These are phyloP conservation scores for Funneliformis caledonium DNA, from an alignment of 371 early-diverging fungal species.

Conservation along the genomic window DNA sequence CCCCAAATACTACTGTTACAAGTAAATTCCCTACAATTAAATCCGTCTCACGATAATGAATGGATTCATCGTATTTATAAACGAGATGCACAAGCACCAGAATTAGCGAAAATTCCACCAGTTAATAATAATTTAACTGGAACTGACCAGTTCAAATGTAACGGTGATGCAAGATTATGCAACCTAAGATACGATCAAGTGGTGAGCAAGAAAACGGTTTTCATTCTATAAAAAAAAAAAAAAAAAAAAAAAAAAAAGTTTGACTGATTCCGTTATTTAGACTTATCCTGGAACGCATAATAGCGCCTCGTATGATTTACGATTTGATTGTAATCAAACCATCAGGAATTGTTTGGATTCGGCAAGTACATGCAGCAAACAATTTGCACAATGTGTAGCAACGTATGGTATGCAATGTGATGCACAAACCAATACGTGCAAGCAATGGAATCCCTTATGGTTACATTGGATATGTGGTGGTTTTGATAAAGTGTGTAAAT, in stretches of 20 bases:
- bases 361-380: slow-evolving; percentile 43
- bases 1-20: not conserved
- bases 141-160: not conserved
- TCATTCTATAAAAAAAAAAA: too few relatives aligned
- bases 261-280: slow-evolving; percentile 20
- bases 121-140: not conserved
- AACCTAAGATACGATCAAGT: slow-evolving; percentile 35
- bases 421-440: slow-evolving; percentile 44
- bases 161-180: slow-evolving; percentile 20
- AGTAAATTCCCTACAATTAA: not conserved
- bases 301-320: slow-evolving; percentile 47
- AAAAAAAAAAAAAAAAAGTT: too few relatives aligned
- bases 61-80: not conserved
- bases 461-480: slow-evolving; percentile 48
- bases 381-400: slow-evolving; percentile 43
- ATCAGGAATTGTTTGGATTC: slow-evolving; percentile 43
- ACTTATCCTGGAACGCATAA: slow-evolving; percentile 52
- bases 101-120: too few relatives aligned
- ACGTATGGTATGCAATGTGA: slow-evolving; percentile 46
- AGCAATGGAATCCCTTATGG: slow-evolving; percentile 43
- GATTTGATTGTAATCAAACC: slow-evolving; percentile 44
- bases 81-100: not conserved
- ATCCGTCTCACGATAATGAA: not conserved
- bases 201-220: not conserved
- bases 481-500: slow-evolving; percentile 44